These are phyloP conservation scores for Trifolium pratense DNA, from an alignment of 306 rosid genomes.

Conservation along the genomic window DNA sequence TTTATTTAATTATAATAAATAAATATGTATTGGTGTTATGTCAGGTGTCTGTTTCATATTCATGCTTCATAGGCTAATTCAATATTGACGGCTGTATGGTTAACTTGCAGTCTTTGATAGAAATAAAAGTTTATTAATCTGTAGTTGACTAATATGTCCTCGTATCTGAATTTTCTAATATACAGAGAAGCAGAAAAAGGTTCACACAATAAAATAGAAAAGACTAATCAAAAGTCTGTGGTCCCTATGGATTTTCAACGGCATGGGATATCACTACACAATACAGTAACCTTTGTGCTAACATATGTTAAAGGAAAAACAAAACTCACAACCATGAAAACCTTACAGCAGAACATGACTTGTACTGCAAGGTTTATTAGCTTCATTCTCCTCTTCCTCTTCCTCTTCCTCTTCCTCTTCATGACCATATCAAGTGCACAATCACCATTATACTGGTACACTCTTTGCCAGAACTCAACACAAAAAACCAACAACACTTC, in stretches of 20 bases:
- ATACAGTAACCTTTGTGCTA: background rate
- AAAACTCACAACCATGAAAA: background rate
- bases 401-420: background rate
- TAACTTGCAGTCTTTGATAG: background rate
- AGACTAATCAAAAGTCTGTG: background rate
- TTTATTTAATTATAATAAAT: too few relatives aligned
- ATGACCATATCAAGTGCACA: constrained; percentile 17
- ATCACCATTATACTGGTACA: background rate
- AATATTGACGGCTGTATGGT: background rate
- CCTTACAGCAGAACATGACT: background rate
- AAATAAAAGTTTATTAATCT: background rate
- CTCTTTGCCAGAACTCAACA: constrained; percentile 8
- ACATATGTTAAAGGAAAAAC: background rate
- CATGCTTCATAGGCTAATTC: background rate
- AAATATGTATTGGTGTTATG: too few relatives aligned
- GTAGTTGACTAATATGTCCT: background rate
- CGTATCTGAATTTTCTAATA: background rate
- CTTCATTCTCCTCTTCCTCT: background rate
- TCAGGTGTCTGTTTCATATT: too few relatives aligned
- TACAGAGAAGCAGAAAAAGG: background rate
- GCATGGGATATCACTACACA: background rate
- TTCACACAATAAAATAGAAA: background rate
- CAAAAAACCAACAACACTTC: background rate
- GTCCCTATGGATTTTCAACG: too few relatives aligned
- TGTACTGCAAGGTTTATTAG: background rate